phyloP scores from a whole-genome alignment of 331 rosid genomes.

The Prunus yedoensis region DNA sequence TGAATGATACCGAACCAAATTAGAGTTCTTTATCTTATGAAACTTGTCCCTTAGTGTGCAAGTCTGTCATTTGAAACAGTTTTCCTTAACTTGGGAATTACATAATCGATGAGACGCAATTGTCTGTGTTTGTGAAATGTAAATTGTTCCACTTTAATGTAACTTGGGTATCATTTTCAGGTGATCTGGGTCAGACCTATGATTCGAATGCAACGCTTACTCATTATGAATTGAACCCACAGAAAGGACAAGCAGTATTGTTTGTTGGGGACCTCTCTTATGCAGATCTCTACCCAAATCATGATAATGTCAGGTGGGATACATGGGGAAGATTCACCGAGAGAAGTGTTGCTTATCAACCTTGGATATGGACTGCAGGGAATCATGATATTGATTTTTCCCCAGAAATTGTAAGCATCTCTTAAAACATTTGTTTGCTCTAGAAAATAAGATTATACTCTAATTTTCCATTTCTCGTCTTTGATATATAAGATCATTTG shows the following conservation, averaged over 20 bases:
- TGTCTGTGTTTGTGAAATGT: background rate
- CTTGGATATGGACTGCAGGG: constrained; percentile 66
- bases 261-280: no score
- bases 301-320: no score
- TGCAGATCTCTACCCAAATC: no score
- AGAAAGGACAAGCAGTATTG: no score
- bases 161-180: constrained; percentile 2
- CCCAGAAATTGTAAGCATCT: constrained; percentile 39
- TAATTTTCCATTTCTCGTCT: background rate
- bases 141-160: background rate
- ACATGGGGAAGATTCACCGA: constrained; percentile 42
- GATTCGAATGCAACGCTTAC: constrained; percentile 26
- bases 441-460: background rate
- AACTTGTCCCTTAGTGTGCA: background rate
- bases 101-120: background rate
- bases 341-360: constrained; percentile 69
- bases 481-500: background rate
- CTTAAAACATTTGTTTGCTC: background rate
- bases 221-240: no score
- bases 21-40: background rate
- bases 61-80: no score
- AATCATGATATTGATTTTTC: constrained; percentile 48
- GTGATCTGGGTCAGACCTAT: constrained; percentile 46
- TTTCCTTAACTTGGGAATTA: background rate
- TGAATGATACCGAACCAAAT: background rate